Evolutionary conservation across 805 yeast genomes (phyloP), one percentile per base, ranked within the genome.

Genomic region (Saturnispora hagleri): DNA sequence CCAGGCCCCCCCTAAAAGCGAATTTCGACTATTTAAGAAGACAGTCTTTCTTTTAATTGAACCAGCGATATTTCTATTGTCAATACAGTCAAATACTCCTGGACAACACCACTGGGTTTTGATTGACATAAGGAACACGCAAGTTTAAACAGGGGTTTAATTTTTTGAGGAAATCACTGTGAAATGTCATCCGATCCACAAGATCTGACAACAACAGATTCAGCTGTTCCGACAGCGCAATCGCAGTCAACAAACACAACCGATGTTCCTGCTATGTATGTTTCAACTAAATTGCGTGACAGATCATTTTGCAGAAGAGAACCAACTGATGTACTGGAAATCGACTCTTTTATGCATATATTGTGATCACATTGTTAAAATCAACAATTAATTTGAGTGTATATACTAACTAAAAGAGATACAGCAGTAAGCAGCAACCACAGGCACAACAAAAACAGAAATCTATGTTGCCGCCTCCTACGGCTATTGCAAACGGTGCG

Each of bases 381-480:
- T 35, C 22, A 35, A 5, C 18, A 35, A 15, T 9, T n/a, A 8
- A 6, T 26, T 8, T 6, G 28, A 26, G 9, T 26, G 12, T 13
- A 31, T 13, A 38, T 38, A 38, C 42, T 38, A 38, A 38, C 42
- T 31, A 31, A 2, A 28, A 26, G 28, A 26, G 28, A 26, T 26
- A 26, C 28, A 26, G 9, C 28, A 26, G 28, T 26, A 26, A 36
- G 18, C 41, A 48, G 5, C 52, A 42, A 18, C 31, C 52, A 27
- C 34, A 38, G 6, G 50, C 20, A 13, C 58, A 43, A 18, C 53
- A 54, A 33, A 51, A 50, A 13, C 51, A 43, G 27, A 43, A 43
- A 9, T 46, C 57, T n/a, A 46, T 51, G 36, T 44, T 53, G 18
- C 59, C 59, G 20, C 57, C 58, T 8, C 53, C 58, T 3, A 35